phyloP scores from a whole-genome alignment of 140 eudicot species.

The Cichorium intybus region DNA sequence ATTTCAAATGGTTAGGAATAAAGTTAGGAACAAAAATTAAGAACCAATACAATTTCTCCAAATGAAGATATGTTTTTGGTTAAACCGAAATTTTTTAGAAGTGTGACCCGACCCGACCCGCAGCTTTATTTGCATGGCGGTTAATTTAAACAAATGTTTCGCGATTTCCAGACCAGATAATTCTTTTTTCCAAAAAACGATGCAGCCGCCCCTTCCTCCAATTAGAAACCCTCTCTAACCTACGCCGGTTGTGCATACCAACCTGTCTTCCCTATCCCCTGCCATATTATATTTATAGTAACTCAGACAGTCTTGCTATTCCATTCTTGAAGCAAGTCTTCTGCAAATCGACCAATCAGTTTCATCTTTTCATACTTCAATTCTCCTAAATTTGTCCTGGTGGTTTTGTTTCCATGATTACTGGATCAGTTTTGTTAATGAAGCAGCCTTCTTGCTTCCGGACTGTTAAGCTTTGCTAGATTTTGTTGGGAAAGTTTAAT shows the following conservation, averaged over 20 bases:
- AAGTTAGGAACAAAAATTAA: no score
- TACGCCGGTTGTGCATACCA: slow-evolving; percentile 16
- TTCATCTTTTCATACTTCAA: neutral
- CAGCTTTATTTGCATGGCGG: slow-evolving; percentile 25
- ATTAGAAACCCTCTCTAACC: slow-evolving; percentile 26
- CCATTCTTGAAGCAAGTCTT: neutral
- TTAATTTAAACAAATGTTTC: slow-evolving; percentile 11
- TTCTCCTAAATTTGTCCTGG: neutral
- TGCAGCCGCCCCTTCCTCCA: slow-evolving; percentile 32
- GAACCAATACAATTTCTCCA: no score
- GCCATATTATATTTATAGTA: neutral
- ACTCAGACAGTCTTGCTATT: neutral
- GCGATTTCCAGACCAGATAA: neutral
- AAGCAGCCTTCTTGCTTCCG: neutral
- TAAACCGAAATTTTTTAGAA: no score
- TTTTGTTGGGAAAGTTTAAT: neutral
- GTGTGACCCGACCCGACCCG: slow-evolving; percentile 5
- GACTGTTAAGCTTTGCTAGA: neutral
- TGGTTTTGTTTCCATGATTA: neutral
- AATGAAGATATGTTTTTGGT: no score
- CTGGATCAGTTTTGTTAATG: neutral
- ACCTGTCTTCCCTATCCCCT: neutral
- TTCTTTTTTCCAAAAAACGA: slow-evolving; percentile 12
- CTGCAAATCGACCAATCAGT: neutral
- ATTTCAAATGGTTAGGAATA: no score